Conservation (phyloP, 331 rosid genomes). For the Telfairia occidentalis region DNA sequence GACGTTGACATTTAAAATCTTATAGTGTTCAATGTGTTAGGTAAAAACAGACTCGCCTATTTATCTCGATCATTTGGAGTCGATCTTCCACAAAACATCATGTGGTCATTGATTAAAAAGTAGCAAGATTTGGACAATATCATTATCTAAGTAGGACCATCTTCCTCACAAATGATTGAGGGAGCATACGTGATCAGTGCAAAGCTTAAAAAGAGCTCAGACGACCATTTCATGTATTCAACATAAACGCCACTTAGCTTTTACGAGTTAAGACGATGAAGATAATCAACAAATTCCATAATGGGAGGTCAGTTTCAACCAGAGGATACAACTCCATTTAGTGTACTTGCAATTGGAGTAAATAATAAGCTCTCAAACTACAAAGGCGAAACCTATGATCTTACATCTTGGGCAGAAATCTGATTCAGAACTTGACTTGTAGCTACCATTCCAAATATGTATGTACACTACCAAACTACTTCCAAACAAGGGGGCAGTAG, state of each 20-base stretch:
- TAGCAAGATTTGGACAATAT: not conserved
- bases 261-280: not conserved
- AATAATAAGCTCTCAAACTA: not conserved
- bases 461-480: constrained; percentile 4
- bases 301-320: not conserved
- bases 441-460: constrained; percentile 6
- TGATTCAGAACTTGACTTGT: not conserved
- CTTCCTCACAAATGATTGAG: not conserved
- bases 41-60: no score
- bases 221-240: not conserved
- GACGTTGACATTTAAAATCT: no score
- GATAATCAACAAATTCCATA: constrained; percentile 4
- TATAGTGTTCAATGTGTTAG: no score
- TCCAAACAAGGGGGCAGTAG: not conserved
- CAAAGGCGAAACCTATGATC: not conserved
- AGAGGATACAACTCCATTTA: not conserved
- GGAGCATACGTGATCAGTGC: not conserved
- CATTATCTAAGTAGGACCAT: not conserved
- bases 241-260: not conserved
- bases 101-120: not conserved
- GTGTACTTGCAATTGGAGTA: not conserved
- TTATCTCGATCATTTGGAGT: not conserved
- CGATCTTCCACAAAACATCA: not conserved
- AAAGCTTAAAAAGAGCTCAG: not conserved
- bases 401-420: not conserved